Base-by-base conservation (phyloP, 2,329 filamentous ascomycete species). In the Ophiostoma quercus region DNA sequence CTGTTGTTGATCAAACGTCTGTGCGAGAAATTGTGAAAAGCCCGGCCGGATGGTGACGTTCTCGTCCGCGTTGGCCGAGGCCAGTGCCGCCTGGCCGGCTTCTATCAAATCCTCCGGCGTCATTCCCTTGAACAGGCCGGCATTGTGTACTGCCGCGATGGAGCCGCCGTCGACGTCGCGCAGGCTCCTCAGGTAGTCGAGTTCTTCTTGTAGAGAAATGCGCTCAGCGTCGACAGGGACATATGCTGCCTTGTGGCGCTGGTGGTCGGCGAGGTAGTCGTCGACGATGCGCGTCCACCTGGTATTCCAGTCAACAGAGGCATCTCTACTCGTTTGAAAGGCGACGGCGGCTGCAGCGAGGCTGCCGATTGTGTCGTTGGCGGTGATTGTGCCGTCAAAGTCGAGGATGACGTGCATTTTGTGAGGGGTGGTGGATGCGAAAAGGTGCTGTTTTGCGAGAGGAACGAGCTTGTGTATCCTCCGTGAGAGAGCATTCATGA, bases 371-470 rank as follows among this genome's bases (percentile, higher is more conserved):
- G 85, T 87, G 77, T 88, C 85, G 39, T 80, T 71, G 14, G 79
- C 77, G 22, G 85, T 87, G 73, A 88, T 86, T 19, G 85, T 88
- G 71, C 84, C 84, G 76, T 88, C 85, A 75, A 88, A 88, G 74
- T 88, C 85, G 25, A 88, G 79, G 47, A 87, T 76, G 57, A 88
- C 78, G 72, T 80, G 79, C 80, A 83, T 78, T 9, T 34, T 72
- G 34, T 25, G 12, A 62, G 51, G n/a, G 34, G 34, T 12, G 1
- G 32, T 66, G 62, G 25, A 62, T n/a, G n/a, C n/a, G n/a, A n/a
- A n/a, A n/a, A n/a, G n/a, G n/a, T n/a, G n/a, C n/a, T n/a, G n/a
- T n/a, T n/a, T n/a, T n/a, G n/a, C n/a, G n/a, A n/a, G n/a, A n/a
- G n/a, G n/a, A n/a, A n/a, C n/a, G n/a, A n/a, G n/a, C n/a, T n/a